Base-by-base conservation (phyloP, 176 grass and related monocot species). In the Saccharum spontaneum region DNA sequence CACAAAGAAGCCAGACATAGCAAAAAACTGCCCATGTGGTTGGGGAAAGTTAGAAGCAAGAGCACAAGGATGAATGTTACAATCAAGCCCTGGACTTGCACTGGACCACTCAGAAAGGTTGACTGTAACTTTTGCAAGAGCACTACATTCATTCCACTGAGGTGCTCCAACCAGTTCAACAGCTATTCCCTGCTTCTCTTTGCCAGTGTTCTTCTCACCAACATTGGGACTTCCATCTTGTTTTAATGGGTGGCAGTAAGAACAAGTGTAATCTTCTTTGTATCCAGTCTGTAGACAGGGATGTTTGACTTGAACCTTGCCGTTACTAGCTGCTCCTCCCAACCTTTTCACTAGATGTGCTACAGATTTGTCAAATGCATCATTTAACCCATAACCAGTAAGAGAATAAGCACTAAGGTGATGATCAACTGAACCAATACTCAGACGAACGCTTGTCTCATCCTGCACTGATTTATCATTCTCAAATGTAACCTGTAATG, bases 401-500 rank as follows among this genome's bases (percentile, higher is more conserved):
- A 98, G 89, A 91, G 97, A 98, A 93, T 96, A 98, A 74, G 97
- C 97, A 86, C 82, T 94, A 63, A 98, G 91, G 62, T 95, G 88
- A 77, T 96, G 93, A 67, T 77, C 94, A 39, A 88, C 71, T 38
- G 91, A 90, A 75, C 93, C 97, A 84, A 98, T 95, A 33, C 75
- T 91, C 67, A 98, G 86, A 54, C 49, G 83, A 60, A 98, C 87
- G 36, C 89, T 80, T 79, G 90, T 94, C 36, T 95, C 91, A 88
- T 89, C 91, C 76, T 94, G 85, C 36, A 63, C 62, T 44, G 81
- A 65, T 78, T 89, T 86, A 57, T 88, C 87, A 67, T 75, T 94
- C 90, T 98, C 97, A 86, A 98, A 98, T 85, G 97, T 98, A 87
- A 98, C 93, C 85, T 98, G 97, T 84, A 98, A 96, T 33, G 97